Evolutionary conservation across 2,329 filamentous ascomycete genomes (phyloP), one percentile per base, ranked within the genome.

Genomic region (Monilinia laxa): DNA sequence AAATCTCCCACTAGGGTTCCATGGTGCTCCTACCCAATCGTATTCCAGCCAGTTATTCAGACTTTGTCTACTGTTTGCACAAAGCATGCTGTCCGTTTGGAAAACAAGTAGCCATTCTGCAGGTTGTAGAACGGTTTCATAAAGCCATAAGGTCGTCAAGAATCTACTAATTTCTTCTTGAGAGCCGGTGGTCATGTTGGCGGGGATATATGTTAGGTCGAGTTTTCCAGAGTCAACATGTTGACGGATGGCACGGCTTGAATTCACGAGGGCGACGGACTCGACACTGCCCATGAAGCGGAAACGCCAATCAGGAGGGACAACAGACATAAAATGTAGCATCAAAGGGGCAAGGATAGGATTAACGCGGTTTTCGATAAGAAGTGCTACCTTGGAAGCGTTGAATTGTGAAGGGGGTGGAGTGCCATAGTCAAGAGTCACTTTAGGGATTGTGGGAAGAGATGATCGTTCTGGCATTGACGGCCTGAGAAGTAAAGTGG

Each of bases 281-380:
- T 78, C 77, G 38, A 71, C 23, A 18, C 80, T 82, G 58, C 83
- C 82, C 78, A 84, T 82, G 78, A 84, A 84, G 52, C 79, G 79
- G 76, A 85, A 83, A 35, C 79, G 80, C 83, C 83, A 85, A 75
- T 84, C 82, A 1, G 82, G 80, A 4, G 83, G 83, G 3, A 85
- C 80, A 38, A 85, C 82, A 3, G 80, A 77, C 69, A 84, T 84
- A 75, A 85, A 84, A 75, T 85, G 83, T 20, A 85, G 78, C 74
- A 84, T 75, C 52, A 84, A 76, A 79, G 10, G 83, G 3, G 82
- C 82, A 52, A 85, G 79, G 68, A 80, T 76, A 4, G 82, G 78
- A 52, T 78, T 77, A 3, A 81, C 73, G 3, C 83, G 80, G 73
- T 81, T 81, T 75, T 85, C 83, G 68, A 85, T 80, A 28, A 85